Evolutionary conservation across 1,284 basidiomycete genomes (phyloP).

Genomic region (Taiwanofungus camphoratus): DNA sequence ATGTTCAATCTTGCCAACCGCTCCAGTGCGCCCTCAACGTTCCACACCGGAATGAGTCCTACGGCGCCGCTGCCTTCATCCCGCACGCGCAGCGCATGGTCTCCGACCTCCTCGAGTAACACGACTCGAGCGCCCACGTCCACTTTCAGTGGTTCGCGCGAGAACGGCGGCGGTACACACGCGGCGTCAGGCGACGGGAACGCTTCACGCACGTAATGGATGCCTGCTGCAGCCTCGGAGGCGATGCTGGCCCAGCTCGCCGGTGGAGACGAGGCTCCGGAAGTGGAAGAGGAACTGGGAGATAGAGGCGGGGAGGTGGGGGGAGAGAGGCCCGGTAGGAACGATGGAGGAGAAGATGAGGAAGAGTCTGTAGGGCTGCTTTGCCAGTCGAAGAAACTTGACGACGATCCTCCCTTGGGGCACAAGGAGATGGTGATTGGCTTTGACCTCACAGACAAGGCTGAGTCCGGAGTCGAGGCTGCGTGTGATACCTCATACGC

Average conservation of each 20-base stretch:
- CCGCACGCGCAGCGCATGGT: conserved; percentile 21
- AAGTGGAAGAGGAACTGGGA: background rate
- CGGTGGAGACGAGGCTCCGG: conserved; percentile 11
- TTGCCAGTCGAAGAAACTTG: conserved; percentile 7
- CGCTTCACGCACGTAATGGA: conserved; percentile 24
- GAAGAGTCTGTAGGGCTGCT: background rate
- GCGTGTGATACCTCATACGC: no score
- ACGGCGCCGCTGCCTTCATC: conserved; percentile 15
- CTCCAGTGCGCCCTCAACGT: conserved; percentile 26
- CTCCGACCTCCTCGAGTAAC: conserved; percentile 23
- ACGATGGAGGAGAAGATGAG: conserved; percentile 2
- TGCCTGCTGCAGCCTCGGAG: conserved; percentile 22
- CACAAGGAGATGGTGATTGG: conserved; percentile 4
- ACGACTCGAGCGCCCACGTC: conserved; percentile 20
- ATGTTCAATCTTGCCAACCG: conserved; percentile 27
- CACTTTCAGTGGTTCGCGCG: conserved; percentile 23
- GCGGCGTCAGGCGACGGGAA: conserved; percentile 22
- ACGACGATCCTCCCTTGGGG: background rate
- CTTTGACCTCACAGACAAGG: no score
- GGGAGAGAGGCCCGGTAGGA: background rate
- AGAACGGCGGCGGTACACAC: conserved; percentile 19
- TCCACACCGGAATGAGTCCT: conserved; percentile 26
- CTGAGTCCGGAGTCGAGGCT: no score
- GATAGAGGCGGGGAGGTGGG: background rate
- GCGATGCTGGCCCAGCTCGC: conserved; percentile 20